Base-by-base conservation (phyloP, 2,329 filamentous ascomycete species). In the Botryotinia calthae region DNA sequence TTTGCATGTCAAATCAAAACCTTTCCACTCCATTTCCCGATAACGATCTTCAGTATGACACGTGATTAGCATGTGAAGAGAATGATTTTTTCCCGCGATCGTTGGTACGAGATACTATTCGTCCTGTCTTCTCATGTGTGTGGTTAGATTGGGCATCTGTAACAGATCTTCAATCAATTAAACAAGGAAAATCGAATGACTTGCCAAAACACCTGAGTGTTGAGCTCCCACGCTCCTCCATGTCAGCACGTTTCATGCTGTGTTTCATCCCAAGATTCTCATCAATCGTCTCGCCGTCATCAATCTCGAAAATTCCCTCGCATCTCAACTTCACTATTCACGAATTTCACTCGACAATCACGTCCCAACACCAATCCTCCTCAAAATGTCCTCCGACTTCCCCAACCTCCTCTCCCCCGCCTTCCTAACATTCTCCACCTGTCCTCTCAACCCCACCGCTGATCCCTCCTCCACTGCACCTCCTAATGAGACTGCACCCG, bases 381-480 rank as follows among this genome's bases (percentile, higher is more conserved):
- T 67, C 54, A 18, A 62, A 28, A 70, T 59, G 46, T 54, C 61
- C 14, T 46, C 68, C 40, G 61, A 54, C 42, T 74, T 78, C 73
- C 77, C 77, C 31, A 63, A 75, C 28, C 74, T 79, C 74, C 64
- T 59, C 70, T 31, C 67, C 28, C 62, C 72, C 14, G 65, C 74
- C 70, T 79, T 79, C 74, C 76, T 76, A 25, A 42, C 74, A 25
- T 79, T 79, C 73, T 42, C 71, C 22, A 56, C 66, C 28, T 75
- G 69, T 42, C 77, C 78, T n/a, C 62, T 75, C 44, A 25, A 64
- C 40, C 61, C 70, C 65, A 68, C 65, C n/a, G 65, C 37, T 59
- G 63, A 59, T 48, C 56, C 44, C 34, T 37, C 58, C 16, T 59
- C 62, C 66, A 48, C 66, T n/a, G 62, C 37, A 62, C 25, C 40